A percentile compares a stretch with the other conserved stretches of the same genome.
These are phyloP conservation scores for Rosellinia necatrix DNA, from an alignment of 2,329 filamentous ascomycete species.

Conservation along the genomic window DNA sequence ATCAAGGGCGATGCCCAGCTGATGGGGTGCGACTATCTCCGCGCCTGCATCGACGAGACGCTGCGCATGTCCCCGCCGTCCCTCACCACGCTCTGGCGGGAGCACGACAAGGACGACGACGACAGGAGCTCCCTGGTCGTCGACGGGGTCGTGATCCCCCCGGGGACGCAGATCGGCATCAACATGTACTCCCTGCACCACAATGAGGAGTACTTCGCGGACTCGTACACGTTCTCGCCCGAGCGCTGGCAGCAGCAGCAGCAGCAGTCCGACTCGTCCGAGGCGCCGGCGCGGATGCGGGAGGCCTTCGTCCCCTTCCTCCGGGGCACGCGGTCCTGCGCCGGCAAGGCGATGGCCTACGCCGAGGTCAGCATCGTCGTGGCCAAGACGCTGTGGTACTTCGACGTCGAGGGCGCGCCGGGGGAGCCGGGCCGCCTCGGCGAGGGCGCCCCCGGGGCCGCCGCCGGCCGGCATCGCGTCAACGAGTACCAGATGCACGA, in stretches of 20 bases:
- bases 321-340: no score
- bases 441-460: not conserved
- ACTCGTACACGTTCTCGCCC: no score
- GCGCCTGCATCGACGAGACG: conserved; percentile 26
- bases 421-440: not conserved
- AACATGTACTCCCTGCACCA: conserved; percentile 31
- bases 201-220: no score
- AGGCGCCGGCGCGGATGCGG: no score
- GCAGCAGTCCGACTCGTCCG: no score
- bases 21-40: not conserved
- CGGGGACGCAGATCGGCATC: conserved; percentile 27
- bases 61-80: not conserved
- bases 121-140: conserved; percentile 12
- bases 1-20: not conserved
- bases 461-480: not conserved
- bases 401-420: not conserved
- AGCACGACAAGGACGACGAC: conserved; percentile 12
- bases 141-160: conserved; percentile 27
- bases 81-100: not conserved
- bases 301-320: no score
- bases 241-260: no score
- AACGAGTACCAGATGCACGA: conserved; percentile 9
- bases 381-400: conserved; percentile 1
- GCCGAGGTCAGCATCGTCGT: not conserved
- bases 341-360: not conserved